Conservation (phyloP, 2,329 filamentous ascomycete species). For the Apiospora rasikravindrae region DNA sequence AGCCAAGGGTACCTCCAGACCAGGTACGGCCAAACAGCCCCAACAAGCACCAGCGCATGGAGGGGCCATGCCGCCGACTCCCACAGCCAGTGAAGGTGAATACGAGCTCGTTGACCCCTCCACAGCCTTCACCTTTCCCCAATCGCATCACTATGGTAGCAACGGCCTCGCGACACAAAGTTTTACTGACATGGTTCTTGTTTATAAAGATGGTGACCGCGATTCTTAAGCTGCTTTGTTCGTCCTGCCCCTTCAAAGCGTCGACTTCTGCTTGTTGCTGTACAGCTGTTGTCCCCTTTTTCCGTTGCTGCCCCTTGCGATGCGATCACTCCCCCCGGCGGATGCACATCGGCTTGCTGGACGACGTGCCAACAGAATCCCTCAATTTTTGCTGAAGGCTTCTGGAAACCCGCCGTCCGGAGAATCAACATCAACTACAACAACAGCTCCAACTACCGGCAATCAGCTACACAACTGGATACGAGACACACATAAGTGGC, state of each 20-base stretch:
- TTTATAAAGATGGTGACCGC: constrained; percentile 49
- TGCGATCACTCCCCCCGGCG: neutral
- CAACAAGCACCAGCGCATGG: constrained; percentile 56
- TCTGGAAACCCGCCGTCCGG: neutral
- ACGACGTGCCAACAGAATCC: neutral
- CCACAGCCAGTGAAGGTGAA: constrained; percentile 68
- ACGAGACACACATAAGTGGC: constrained; percentile 13
- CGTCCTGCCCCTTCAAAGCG: constrained; percentile 18
- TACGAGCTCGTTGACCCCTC: constrained; percentile 44
- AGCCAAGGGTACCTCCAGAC: constrained; percentile 48
- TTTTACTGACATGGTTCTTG: constrained; percentile 49
- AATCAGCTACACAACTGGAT: constrained; percentile 9
- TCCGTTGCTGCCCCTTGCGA: constrained; percentile 6
- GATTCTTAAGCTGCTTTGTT: constrained; percentile 31
- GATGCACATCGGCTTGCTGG: constrained; percentile 1
- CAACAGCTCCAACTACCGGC: neutral
- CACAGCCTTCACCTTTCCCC: constrained; percentile 22
- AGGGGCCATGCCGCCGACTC: constrained; percentile 65
- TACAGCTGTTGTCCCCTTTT: neutral
- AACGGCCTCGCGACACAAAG: constrained; percentile 38
- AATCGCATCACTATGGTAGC: constrained; percentile 8
- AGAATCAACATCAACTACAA: neutral
- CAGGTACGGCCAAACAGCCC: constrained; percentile 57
- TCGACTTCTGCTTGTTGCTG: constrained; percentile 15
- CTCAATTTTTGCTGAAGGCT: neutral